A percentile compares a stretch with the other conserved stretches of the same genome.
Evolutionary conservation across 495 filamentous ascomycete species (phyloP).

Genomic region (Penicillium simplicissimum): DNA sequence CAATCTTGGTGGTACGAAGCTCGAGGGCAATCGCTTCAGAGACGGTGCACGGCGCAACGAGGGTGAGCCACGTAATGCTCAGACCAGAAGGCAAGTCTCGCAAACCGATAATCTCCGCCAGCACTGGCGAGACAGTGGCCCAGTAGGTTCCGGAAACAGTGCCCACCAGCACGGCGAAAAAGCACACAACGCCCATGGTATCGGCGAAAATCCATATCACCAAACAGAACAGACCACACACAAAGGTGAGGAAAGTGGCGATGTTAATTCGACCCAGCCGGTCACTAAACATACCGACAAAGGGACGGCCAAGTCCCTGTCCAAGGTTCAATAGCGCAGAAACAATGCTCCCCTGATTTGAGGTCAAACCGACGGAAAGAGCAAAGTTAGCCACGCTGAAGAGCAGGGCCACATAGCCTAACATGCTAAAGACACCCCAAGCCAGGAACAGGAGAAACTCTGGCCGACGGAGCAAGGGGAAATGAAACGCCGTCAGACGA

Average conservation of each 20-base stretch:
- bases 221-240: conserved; percentile 65
- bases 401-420: conserved; percentile 74
- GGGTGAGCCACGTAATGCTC: conserved; percentile 73
- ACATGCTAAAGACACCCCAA: conserved; percentile 70
- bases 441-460: conserved; percentile 65
- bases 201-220: conserved; percentile 74
- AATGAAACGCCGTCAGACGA: conserved; percentile 62
- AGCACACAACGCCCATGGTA: conserved; percentile 64
- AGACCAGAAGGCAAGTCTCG: conserved; percentile 68
- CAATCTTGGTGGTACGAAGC: conserved; percentile 49
- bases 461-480: conserved; percentile 56
- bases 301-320: conserved; percentile 67
- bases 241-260: conserved; percentile 61
- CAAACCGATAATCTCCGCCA: conserved; percentile 76
- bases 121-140: conserved; percentile 68
- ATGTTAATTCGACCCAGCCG: conserved; percentile 71
- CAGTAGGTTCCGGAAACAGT: conserved; percentile 73
- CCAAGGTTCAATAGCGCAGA: conserved; percentile 73
- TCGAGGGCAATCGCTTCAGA: conserved; percentile 75
- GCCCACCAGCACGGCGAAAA: conserved; percentile 71
- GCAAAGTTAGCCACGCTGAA: conserved; percentile 79
- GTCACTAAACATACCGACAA: conserved; percentile 75
- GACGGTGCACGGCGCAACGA: conserved; percentile 72
- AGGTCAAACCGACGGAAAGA: conserved; percentile 61
- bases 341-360: conserved; percentile 67